Percentiles rank a stretch among this genome's conserved stretches.
Conservation (phyloP, 1,284 basidiomycete species). For the Pascua guehoae region DNA sequence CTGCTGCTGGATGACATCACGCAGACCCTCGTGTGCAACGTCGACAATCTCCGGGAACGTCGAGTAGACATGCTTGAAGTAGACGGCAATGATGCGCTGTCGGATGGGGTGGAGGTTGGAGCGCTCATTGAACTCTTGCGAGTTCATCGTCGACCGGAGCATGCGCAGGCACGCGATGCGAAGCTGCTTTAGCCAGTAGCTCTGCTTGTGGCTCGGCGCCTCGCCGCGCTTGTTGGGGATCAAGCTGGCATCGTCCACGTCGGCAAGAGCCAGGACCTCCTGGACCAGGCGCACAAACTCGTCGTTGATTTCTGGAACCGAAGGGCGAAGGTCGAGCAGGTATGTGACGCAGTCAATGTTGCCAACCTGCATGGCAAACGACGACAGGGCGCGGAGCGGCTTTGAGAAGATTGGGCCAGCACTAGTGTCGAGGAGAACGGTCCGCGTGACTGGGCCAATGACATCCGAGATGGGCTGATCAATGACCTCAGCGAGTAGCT, state of each 20-base stretch:
- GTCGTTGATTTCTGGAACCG: slow-evolving; percentile 83
- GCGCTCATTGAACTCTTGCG: slow-evolving; percentile 84
- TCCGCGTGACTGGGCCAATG: slow-evolving; percentile 71
- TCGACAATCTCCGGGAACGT: slow-evolving; percentile 89
- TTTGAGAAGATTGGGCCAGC: slow-evolving; percentile 82
- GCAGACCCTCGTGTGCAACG: slow-evolving; percentile 89
- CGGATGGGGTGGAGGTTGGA: slow-evolving; percentile 66
- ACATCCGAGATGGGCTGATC: slow-evolving; percentile 72
- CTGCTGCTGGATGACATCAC: slow-evolving; percentile 84
- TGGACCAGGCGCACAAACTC: slow-evolving; percentile 88
- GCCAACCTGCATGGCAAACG: slow-evolving; percentile 94
- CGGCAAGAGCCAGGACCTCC: slow-evolving; percentile 90
- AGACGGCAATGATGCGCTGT: slow-evolving; percentile 87
- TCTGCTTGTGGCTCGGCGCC: slow-evolving; percentile 70
- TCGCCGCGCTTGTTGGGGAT: slow-evolving; percentile 57
- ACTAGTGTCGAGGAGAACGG: slow-evolving; percentile 66
- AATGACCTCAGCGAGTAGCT: slow-evolving; percentile 71
- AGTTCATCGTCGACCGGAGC: slow-evolving; percentile 88
- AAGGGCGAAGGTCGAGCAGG: slow-evolving; percentile 76
- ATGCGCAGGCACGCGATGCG: slow-evolving; percentile 94
- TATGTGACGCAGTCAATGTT: slow-evolving; percentile 98
- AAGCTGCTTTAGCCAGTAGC: slow-evolving; percentile 79
- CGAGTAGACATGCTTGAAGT: slow-evolving; percentile 98
- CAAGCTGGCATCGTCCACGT: slow-evolving; percentile 85
- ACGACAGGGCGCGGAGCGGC: slow-evolving; percentile 91